These are phyloP conservation scores for Paxillus ammoniavirescens DNA, from an alignment of 768 basidiomycete genomes.

Conservation along the genomic window DNA sequence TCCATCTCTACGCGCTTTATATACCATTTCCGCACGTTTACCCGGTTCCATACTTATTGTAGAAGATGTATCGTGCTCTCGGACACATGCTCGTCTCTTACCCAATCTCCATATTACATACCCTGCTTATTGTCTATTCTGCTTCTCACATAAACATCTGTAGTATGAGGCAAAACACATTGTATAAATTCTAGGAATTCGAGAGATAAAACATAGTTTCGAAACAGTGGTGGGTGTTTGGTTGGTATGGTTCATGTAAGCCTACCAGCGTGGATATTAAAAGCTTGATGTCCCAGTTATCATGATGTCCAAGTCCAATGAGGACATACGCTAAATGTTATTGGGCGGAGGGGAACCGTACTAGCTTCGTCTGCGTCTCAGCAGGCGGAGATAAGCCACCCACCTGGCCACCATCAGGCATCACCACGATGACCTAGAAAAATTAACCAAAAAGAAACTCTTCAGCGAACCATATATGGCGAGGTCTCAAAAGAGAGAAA, in stretches of 20 bases:
- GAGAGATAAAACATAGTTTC: background rate
- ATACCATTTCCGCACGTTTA: background rate
- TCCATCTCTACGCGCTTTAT: background rate
- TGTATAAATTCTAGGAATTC: conserved; percentile 14
- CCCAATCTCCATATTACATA: conserved; percentile 19
- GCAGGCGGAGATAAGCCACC: background rate
- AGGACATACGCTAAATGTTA: conserved; percentile 27
- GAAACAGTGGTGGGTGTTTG: background rate
- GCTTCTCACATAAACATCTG: conserved; percentile 6
- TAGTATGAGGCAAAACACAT: conserved; percentile 10
- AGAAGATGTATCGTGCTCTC: background rate
- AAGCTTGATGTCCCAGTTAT: background rate
- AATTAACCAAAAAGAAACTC: background rate
- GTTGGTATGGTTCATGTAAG: background rate
- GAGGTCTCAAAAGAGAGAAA: background rate
- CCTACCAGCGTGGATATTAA: background rate
- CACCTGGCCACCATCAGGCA: background rate
- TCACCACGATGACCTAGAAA: conserved; percentile 10
- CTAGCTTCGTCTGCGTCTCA: conserved; percentile 15
- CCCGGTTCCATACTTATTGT: conserved; percentile 6
- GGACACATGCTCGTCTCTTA: background rate
- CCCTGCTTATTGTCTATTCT: conserved; percentile 21
- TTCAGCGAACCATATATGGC: conserved; percentile 13
- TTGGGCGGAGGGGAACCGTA: conserved; percentile 36
- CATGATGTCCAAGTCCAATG: background rate